These are phyloP conservation scores for Anethum foeniculum DNA, from an alignment of 140 eudicot genomes.

Conservation along the genomic window DNA sequence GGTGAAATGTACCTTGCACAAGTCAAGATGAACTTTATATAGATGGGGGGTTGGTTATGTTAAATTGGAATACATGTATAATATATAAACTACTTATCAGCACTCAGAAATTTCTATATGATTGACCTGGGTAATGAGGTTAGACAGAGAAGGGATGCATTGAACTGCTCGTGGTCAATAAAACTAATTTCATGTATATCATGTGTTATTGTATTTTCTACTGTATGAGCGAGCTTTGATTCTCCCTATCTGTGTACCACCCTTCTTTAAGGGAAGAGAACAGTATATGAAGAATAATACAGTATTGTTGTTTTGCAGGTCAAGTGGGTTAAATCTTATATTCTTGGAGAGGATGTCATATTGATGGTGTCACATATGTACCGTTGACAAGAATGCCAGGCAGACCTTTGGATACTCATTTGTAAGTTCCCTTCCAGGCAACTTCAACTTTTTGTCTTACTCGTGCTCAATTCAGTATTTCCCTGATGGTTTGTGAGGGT, in stretches of 20 bases:
- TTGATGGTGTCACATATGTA: conserved; percentile 29
- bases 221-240: neutral
- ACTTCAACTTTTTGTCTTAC: neutral
- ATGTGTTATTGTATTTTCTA: neutral
- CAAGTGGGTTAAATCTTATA: conserved; percentile 19
- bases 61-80: neutral
- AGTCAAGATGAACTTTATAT: neutral
- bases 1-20: neutral
- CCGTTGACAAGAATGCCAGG: conserved; percentile 73
- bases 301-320: conserved; percentile 23
- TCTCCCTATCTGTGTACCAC: neutral
- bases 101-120: neutral
- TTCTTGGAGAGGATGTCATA: conserved; percentile 17
- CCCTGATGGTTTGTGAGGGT: neutral
- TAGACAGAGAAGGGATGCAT: no score
- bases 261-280: neutral
- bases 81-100: neutral
- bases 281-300: neutral
- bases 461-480: neutral
- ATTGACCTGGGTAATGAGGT: neutral
- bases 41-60: neutral
- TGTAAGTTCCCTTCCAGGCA: conserved; percentile 40
- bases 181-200: neutral
- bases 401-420: conserved; percentile 79
- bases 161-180: neutral